Evolutionary conservation across 805 yeast genomes (phyloP), one percentile per base, ranked within the genome.

Genomic region (Candida takata): DNA sequence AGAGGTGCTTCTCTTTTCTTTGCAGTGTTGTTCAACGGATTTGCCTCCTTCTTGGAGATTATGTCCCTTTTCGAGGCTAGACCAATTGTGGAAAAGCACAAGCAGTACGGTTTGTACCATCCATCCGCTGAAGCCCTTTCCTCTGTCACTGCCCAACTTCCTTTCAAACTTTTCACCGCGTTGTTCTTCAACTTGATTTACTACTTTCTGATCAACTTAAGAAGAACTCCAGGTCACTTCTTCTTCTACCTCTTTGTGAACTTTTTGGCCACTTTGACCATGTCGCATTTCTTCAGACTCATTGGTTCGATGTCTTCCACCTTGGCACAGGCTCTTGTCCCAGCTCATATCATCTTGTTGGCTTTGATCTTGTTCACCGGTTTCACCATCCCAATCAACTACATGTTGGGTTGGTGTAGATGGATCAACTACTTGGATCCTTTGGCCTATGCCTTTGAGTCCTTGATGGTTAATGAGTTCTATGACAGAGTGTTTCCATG

Each of bases 1-100:
- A 63, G 86, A 51, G 70, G 77, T 47, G 75, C 85, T 28, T 69
- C 79, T 31, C 62, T 82, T 66, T 83, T 82, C 60, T 79, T 79
- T 54, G 78, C 81, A 16, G 66, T 74, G 31, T 61, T 77, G 49
- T 77, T 75, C 57, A 77, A 77, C 52, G 76, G 82, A 11, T 73
- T 77, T 48, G 63, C 78, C 13, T 75, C 79, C 13, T 52, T 77
- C 40, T 61, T 76, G 48, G 85, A 78, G 56, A 67, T 78, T 40
- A 62, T 47, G 47, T 36, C 51, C 14, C 31, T 47, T 18, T 51
- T 47, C 24, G 55, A 47, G 36, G 49, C 49, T 23, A 67, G 83
- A 49, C 69, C 74, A 14, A 67, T 77, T 41, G 70, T 74, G 26
- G 77, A 72, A 45, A 77, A 77, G 49, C 84, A 77, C 43, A 69